Base-by-base conservation (phyloP, 108 stramenopile genomes). In the Fragilariopsis cylindrus region DNA sequence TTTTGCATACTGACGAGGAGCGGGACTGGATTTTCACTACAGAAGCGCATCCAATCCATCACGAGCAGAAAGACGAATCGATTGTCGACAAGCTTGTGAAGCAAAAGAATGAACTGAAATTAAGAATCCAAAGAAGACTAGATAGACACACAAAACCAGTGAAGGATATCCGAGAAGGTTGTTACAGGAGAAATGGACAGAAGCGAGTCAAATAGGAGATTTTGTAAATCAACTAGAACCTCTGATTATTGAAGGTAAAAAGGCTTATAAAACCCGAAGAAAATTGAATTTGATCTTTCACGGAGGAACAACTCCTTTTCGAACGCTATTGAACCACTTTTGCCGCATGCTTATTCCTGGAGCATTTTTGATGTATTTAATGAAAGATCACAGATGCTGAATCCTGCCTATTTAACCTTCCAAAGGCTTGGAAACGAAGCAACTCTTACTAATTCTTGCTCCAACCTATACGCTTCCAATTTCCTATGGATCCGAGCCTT, bases 11-110 rank as follows among this genome's bases (percentile, higher is more conserved):
- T 19, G 89, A 91, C 58, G 57, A 49, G n/a, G 82, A 87, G 43
- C 78, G 87, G 9, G 85, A 90, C 11, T 95, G 90, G 87, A 83
- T 98, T 13, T 97, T 99, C 69, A 97, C 96, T 48, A 99, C 98
- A 4, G 98, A 99, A 84, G 98, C 97, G 7, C 98, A 99, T 74
- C 96, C 96, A 4, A 82, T 98, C 73, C 90, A 93, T 65, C 60
- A 81, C 64, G 48, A 55, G 44, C 64, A 70, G 16, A 48, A 69
- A 41, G 30, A 40, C 5, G 21, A 3, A 50, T 48, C 65, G 5
- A 44, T 41, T 15, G 13, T 13, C 9, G 62, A 41, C 62, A 66
- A 67, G 41, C 47, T 79, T 21, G 57, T 48, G 7, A 13, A 60
- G 12, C 63, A 64, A 46, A 69, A 69, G 43, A 45, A 60, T 42